These are phyloP conservation scores for Henckelia pumila DNA, from an alignment of 257 asterid species.

Conservation along the genomic window DNA sequence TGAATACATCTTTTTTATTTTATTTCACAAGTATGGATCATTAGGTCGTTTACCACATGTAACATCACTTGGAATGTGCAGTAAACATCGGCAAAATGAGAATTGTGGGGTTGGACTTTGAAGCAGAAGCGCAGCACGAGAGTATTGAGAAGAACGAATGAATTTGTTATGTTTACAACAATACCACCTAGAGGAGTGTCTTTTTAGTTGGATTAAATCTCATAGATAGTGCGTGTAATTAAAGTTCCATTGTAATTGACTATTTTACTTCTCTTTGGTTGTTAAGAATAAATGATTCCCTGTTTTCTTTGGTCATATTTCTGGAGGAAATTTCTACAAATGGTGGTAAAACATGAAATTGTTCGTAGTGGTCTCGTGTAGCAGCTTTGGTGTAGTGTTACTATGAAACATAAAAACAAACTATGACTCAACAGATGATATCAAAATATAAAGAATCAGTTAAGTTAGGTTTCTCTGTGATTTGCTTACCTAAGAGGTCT, in stretches of 20 bases:
- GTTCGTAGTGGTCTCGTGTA: neutral
- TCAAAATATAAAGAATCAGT: no score
- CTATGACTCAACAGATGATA: neutral
- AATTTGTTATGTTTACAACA: neutral
- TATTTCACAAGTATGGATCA: constrained; percentile 5
- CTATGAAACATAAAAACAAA: neutral
- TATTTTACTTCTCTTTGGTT: neutral
- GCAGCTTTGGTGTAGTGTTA: neutral
- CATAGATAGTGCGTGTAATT: no score
- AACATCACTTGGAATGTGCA: constrained; percentile 32
- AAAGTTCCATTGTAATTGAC: neutral
- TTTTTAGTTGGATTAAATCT: neutral
- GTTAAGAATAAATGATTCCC: neutral
- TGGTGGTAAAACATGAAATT: neutral
- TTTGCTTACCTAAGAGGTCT: neutral
- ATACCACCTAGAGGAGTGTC: neutral
- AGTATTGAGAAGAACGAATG: constrained; percentile 21
- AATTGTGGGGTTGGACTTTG: constrained; percentile 63
- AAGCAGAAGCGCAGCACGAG: constrained; percentile 45
- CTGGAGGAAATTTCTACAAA: neutral
- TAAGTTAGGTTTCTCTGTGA: no score
- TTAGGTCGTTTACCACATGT: constrained; percentile 7
- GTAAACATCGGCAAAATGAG: constrained; percentile 89
- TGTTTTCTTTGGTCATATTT: no score
- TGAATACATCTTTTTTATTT: neutral